Percentiles rank a stretch among this genome's conserved stretches.
phyloP scores from a whole-genome alignment of 495 filamentous ascomycete species.

The Penicillium roqueforti region DNA sequence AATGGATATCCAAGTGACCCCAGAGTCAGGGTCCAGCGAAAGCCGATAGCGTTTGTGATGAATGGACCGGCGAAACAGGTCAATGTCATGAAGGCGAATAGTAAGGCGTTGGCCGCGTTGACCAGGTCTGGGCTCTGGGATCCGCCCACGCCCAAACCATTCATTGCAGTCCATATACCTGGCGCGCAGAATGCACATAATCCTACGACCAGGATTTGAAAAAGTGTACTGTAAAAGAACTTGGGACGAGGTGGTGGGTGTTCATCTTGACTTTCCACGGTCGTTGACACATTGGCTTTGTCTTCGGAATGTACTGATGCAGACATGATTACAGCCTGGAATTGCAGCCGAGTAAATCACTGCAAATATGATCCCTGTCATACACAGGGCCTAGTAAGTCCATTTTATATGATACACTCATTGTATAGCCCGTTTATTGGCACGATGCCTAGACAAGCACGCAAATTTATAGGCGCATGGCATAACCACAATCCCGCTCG shows the following conservation, averaged over 20 bases:
- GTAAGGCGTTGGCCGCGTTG: constrained; percentile 52
- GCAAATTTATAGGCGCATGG: constrained; percentile 5
- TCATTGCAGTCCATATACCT: constrained; percentile 57
- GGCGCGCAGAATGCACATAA: constrained; percentile 53
- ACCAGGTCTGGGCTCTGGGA: constrained; percentile 50
- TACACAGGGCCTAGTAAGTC: background rate
- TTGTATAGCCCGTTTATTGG: background rate
- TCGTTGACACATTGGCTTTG: background rate
- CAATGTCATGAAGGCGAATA: constrained; percentile 31
- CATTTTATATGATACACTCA: background rate
- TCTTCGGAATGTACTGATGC: background rate
- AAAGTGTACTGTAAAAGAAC: constrained; percentile 44
- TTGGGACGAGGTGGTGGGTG: background rate
- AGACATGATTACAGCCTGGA: background rate
- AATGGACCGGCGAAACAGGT: constrained; percentile 20
- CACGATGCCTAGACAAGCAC: constrained; percentile 10
- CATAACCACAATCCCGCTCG: constrained; percentile 2
- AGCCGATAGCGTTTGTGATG: constrained; percentile 36
- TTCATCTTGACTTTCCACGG: background rate
- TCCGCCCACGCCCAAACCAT: constrained; percentile 52
- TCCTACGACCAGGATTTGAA: constrained; percentile 52
- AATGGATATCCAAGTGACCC: constrained; percentile 53
- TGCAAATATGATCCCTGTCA: background rate
- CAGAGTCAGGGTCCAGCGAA: constrained; percentile 47
- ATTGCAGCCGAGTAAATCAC: background rate